These are phyloP conservation scores for Umbellularia californica DNA, from an alignment of 164 flowering plant genomes.

Conservation along the genomic window DNA sequence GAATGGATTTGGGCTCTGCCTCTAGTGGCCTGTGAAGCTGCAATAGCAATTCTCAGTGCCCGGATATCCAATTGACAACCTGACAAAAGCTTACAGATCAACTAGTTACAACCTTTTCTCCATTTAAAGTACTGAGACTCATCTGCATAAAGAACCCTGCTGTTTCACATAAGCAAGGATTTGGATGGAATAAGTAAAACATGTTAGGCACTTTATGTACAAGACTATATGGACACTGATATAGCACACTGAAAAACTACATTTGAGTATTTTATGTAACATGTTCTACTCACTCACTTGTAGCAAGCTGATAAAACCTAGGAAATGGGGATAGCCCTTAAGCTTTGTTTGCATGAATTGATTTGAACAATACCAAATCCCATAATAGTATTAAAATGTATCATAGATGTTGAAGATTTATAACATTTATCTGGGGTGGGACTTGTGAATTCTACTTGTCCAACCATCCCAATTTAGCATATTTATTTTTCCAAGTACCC, in stretches of 20 bases:
- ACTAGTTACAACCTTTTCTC: slow-evolving; percentile 5
- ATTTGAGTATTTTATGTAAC: no score
- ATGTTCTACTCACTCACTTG: no score
- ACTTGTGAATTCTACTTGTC: no score
- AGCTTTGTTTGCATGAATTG: no score
- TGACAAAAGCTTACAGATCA: not conserved
- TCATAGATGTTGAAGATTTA: no score
- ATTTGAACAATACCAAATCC: no score
- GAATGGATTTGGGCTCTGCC: slow-evolving; percentile 27
- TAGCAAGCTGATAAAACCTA: no score
- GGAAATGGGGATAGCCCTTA: no score
- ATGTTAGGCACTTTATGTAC: not conserved
- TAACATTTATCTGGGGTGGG: no score
- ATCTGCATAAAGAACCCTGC: not conserved
- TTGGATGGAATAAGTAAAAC: not conserved
- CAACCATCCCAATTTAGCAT: no score
- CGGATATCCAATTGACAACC: slow-evolving; percentile 43
- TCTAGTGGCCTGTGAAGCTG: slow-evolving; percentile 30
- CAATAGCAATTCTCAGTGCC: slow-evolving; percentile 53
- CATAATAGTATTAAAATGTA: no score
- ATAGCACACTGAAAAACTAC: not conserved
- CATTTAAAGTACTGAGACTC: not conserved
- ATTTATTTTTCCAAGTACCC: no score
- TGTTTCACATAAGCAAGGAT: not conserved
- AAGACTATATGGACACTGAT: not conserved